These are phyloP conservation scores for Castanospermum australe DNA, from an alignment of 306 rosid genomes.

Conservation along the genomic window DNA sequence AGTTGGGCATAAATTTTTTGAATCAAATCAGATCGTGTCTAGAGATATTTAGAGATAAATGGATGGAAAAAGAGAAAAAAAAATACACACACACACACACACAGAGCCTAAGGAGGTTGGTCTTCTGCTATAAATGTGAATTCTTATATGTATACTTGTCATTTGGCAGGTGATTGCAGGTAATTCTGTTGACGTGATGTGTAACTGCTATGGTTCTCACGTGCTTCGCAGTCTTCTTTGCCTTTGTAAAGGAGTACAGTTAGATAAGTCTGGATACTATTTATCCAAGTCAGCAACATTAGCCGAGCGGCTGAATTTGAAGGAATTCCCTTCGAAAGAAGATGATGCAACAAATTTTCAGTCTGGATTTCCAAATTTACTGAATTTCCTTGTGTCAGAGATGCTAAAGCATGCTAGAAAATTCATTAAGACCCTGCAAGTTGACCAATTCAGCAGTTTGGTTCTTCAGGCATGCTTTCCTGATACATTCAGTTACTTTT, in stretches of 20 bases:
- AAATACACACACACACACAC: slow-evolving; percentile 59
- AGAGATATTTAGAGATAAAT: background rate
- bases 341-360: slow-evolving; percentile 14
- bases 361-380: slow-evolving; percentile 66
- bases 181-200: slow-evolving; percentile 68
- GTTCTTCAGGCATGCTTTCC: slow-evolving; percentile 56
- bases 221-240: slow-evolving; percentile 87
- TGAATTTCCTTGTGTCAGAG: slow-evolving; percentile 56
- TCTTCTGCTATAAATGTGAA: background rate
- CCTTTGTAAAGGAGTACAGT: slow-evolving; percentile 68
- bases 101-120: background rate
- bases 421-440: slow-evolving; percentile 42
- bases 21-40: background rate
- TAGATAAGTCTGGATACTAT: slow-evolving; percentile 48
- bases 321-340: slow-evolving; percentile 44
- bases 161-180: slow-evolving; percentile 58
- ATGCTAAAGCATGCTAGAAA: slow-evolving; percentile 38
- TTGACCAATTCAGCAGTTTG: slow-evolving; percentile 64
- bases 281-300: slow-evolving; percentile 58
- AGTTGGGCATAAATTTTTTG: background rate
- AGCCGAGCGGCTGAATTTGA: slow-evolving; percentile 64
- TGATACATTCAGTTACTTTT: background rate
- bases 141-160: slow-evolving; percentile 15
- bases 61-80: background rate
- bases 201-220: slow-evolving; percentile 86